These are phyloP conservation scores for Caloboletus inedulis DNA, from an alignment of 1,284 basidiomycete genomes.

Conservation along the genomic window DNA sequence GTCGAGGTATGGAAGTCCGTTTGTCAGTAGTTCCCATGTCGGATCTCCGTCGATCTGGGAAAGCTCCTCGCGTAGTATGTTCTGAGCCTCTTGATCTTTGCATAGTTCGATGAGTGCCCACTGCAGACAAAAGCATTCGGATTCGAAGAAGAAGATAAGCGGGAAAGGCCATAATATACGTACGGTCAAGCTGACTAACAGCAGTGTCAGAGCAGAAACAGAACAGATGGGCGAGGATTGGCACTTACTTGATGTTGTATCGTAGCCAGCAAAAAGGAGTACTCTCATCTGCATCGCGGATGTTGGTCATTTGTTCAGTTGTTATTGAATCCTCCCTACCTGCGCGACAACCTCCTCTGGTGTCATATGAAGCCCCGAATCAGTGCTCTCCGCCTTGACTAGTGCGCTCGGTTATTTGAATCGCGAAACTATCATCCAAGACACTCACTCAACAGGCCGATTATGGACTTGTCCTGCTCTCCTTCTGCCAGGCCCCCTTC, in stretches of 20 bases:
- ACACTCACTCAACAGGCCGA: constrained; percentile 49
- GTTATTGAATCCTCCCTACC: constrained; percentile 7
- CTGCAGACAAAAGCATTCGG: constrained; percentile 1
- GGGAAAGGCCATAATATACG: background rate
- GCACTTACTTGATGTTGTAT: constrained; percentile 42
- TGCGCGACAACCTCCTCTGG: constrained; percentile 64
- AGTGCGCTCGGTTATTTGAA: background rate
- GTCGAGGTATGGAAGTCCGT: constrained; percentile 36
- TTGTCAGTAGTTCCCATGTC: constrained; percentile 35
- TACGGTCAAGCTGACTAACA: constrained; percentile 21
- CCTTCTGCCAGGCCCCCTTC: constrained; percentile 25
- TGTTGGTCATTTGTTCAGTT: background rate
- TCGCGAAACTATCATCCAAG: background rate
- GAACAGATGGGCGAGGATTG: background rate
- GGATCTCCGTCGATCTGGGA: constrained; percentile 28
- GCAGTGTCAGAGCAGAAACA: background rate
- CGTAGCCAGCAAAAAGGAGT: constrained; percentile 42
- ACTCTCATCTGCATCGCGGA: constrained; percentile 23
- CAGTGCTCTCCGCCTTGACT: constrained; percentile 52
- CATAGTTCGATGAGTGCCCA: constrained; percentile 27
- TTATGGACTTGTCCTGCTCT: constrained; percentile 46
- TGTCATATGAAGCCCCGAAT: constrained; percentile 27
- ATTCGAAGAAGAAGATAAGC: background rate
- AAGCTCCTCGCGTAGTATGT: constrained; percentile 42
- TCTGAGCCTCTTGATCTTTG: constrained; percentile 33